These are phyloP conservation scores for Fraxinus nigra DNA, from an alignment of 305 asterid species.

Conservation along the genomic window DNA sequence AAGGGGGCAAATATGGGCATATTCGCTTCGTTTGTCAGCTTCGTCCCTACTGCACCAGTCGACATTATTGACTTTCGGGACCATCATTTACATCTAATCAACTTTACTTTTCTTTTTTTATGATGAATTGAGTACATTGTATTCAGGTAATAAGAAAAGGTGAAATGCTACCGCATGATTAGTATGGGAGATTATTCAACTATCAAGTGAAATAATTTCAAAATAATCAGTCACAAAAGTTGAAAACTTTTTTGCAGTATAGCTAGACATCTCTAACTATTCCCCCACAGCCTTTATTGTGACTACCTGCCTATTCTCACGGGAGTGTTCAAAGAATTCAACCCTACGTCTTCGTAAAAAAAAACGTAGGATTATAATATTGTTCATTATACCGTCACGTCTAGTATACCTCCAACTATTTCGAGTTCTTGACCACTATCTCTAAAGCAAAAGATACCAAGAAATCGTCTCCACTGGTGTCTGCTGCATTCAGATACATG, in stretches of 20 bases:
- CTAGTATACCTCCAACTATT: background rate
- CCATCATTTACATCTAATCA: background rate
- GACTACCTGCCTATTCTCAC: background rate
- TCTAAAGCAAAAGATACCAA: background rate
- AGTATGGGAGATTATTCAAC: background rate
- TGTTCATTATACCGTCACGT: background rate
- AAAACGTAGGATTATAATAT: background rate
- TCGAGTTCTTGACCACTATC: background rate
- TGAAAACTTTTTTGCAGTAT: constrained; percentile 4
- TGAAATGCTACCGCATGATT: background rate
- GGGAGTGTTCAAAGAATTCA: no score
- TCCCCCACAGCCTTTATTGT: background rate
- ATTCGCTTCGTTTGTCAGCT: background rate
- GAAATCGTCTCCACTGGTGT: background rate
- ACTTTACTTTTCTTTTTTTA: background rate
- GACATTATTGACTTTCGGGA: background rate
- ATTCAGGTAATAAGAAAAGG: background rate
- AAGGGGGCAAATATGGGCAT: background rate
- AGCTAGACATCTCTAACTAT: background rate
- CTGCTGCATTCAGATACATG: background rate
- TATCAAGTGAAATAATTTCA: background rate
- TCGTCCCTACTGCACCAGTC: background rate
- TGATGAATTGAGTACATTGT: background rate
- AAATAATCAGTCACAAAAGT: constrained; percentile 17
- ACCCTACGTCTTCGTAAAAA: no score